A percentile compares a stretch with the other conserved stretches of the same genome.
Conservation (phyloP, 1,284 basidiomycete species). For the Apiotrichum laibachii region DNA sequence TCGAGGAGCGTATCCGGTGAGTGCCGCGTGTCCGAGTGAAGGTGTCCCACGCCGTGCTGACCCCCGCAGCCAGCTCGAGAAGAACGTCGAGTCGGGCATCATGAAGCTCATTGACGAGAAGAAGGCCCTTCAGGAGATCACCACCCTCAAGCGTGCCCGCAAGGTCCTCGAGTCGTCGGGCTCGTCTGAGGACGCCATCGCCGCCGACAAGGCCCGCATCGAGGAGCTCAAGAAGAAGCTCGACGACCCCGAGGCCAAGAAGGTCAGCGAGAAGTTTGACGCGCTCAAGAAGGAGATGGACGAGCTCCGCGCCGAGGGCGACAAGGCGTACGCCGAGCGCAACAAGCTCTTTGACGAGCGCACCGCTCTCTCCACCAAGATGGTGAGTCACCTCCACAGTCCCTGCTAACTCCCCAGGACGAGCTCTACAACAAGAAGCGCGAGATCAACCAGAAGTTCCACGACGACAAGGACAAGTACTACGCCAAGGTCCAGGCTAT, state of each 20-base stretch:
- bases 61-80: constrained; percentile 59
- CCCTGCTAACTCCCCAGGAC: constrained; percentile 53
- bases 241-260: constrained; percentile 87
- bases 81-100: constrained; percentile 83
- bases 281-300: constrained; percentile 83
- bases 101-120: constrained; percentile 97
- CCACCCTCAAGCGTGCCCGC: constrained; percentile 65
- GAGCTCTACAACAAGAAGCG: constrained; percentile 75
- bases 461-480: constrained; percentile 76
- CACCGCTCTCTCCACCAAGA: constrained; percentile 65
- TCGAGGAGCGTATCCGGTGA: constrained; percentile 82
- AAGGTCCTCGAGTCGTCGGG: constrained; percentile 77
- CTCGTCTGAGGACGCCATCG: constrained; percentile 79
- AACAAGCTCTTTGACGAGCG: constrained; percentile 86
- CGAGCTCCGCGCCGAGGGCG: constrained; percentile 76
- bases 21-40: constrained; percentile 46
- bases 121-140: constrained; percentile 86
- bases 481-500: constrained; percentile 73
- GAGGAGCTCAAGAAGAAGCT: constrained; percentile 82
- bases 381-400: constrained; percentile 46
- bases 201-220: constrained; percentile 68
- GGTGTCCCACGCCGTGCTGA: background rate
- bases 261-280: constrained; percentile 76
- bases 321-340: constrained; percentile 78
- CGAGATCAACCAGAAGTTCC: constrained; percentile 66